These are phyloP conservation scores for Cutaneotrichosporon cavernicola DNA, from an alignment of 1,284 basidiomycete genomes.

Conservation along the genomic window DNA sequence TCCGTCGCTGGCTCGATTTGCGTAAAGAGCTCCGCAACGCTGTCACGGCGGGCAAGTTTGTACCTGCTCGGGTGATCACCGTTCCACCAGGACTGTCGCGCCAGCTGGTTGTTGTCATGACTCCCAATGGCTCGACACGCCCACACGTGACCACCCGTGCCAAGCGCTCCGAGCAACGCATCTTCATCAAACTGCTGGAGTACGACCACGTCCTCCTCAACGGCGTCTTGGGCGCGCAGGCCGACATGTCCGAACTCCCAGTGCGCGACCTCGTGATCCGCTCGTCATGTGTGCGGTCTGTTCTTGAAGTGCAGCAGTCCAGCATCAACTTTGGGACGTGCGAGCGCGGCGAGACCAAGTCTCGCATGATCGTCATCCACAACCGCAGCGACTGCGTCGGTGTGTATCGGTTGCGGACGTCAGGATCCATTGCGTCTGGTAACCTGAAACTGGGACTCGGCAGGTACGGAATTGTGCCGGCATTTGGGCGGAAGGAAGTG, in stretches of 20 bases:
- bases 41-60: conserved; percentile 49
- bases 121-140: conserved; percentile 55
- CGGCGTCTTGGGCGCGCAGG: conserved; percentile 14
- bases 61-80: conserved; percentile 49
- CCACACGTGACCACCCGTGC: conserved; percentile 54
- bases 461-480: conserved; percentile 57
- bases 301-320: conserved; percentile 57
- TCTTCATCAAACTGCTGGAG: conserved; percentile 55
- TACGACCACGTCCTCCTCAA: conserved; percentile 50
- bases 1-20: conserved; percentile 53
- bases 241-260: conserved; percentile 52
- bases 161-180: conserved; percentile 56
- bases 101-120: conserved; percentile 55
- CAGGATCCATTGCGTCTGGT: conserved; percentile 57
- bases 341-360: conserved; percentile 56
- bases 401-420: conserved; percentile 57
- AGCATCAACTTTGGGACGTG: conserved; percentile 59
- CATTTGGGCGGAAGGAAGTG: conserved; percentile 57
- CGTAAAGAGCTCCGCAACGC: conserved; percentile 53
- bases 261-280: conserved; percentile 57
- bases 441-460: conserved; percentile 57
- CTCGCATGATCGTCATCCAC: conserved; percentile 56
- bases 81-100: conserved; percentile 46
- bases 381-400: conserved; percentile 56
- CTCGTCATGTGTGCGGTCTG: conserved; percentile 53